These are phyloP conservation scores for Capsella bursapastoris DNA, from an alignment of 345 rosid genomes.

Conservation along the genomic window DNA sequence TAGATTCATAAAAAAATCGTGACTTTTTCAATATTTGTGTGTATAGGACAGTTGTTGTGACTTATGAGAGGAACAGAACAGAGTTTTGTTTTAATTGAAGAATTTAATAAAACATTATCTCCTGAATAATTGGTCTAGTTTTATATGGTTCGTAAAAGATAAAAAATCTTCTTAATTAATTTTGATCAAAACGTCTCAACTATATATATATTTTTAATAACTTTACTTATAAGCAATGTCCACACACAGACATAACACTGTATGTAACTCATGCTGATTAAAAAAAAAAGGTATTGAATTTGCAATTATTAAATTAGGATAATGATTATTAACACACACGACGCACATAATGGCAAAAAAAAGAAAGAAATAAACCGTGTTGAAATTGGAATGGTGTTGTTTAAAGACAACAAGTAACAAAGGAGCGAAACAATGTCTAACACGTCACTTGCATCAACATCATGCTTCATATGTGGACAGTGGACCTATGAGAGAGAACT, in stretches of 20 bases:
- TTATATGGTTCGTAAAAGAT: not conserved
- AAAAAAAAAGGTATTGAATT: not conserved
- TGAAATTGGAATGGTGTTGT: not conserved
- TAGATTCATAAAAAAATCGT: not conserved
- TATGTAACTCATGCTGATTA: slow-evolving; percentile 4
- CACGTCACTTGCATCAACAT: slow-evolving; percentile 13
- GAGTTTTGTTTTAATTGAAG: not conserved
- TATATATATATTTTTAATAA: not conserved
- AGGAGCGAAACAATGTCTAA: slow-evolving; percentile 4
- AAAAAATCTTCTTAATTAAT: not conserved
- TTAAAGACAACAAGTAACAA: slow-evolving; percentile 19
- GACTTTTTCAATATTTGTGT: slow-evolving; percentile 17
- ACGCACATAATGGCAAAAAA: not conserved
- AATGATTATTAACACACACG: slow-evolving; percentile 15
- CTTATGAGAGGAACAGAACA: not conserved
- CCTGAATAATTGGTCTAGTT: slow-evolving; percentile 13
- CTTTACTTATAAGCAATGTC: not conserved
- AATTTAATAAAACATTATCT: slow-evolving; percentile 1
- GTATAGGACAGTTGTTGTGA: not conserved
- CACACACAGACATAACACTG: not conserved
- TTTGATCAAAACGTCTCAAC: not conserved
- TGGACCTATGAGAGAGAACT: not conserved
- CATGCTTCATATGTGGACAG: slow-evolving; percentile 9
- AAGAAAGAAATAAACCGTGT: slow-evolving; percentile 25
- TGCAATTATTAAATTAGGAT: not conserved